Evolutionary conservation across 2,329 filamentous ascomycete species (phyloP).

Genomic region (Ambrosiella xylebori): DNA sequence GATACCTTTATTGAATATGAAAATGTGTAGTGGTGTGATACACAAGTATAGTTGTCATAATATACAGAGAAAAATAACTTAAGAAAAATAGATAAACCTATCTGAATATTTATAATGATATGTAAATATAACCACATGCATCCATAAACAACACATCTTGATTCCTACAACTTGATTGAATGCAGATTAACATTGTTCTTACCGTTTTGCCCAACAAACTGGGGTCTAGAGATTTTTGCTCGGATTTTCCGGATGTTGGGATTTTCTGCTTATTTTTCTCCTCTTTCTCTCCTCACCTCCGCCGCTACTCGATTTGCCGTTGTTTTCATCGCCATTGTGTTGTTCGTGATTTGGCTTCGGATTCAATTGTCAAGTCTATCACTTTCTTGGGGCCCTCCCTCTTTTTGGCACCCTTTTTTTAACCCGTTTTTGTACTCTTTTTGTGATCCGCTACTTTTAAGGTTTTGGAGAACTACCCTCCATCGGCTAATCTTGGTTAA

Average conservation of each 20-base stretch:
- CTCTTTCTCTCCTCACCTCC: background rate
- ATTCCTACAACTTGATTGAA: background rate
- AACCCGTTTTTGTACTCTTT: background rate
- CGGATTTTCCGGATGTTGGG: background rate
- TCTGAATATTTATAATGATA: no score
- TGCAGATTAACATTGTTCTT: background rate
- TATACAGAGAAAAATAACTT: no score
- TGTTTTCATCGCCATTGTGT: background rate
- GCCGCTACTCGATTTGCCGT: background rate
- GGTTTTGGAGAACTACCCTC: background rate
- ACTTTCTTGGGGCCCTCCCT: no score
- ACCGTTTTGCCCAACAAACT: background rate
- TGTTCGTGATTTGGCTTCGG: background rate
- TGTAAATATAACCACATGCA: no score
- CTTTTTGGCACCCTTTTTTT: background rate
- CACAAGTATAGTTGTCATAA: no score
- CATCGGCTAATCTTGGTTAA: background rate
- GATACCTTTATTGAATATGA: no score
- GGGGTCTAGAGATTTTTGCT: background rate
- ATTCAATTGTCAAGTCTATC: no score
- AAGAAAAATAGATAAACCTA: no score
- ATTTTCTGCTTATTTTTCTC: background rate
- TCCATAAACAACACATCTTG: no score
- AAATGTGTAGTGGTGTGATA: no score
- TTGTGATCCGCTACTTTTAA: background rate